Conservation (phyloP, 106 monocot species). For the Hemerocallis citrina region DNA sequence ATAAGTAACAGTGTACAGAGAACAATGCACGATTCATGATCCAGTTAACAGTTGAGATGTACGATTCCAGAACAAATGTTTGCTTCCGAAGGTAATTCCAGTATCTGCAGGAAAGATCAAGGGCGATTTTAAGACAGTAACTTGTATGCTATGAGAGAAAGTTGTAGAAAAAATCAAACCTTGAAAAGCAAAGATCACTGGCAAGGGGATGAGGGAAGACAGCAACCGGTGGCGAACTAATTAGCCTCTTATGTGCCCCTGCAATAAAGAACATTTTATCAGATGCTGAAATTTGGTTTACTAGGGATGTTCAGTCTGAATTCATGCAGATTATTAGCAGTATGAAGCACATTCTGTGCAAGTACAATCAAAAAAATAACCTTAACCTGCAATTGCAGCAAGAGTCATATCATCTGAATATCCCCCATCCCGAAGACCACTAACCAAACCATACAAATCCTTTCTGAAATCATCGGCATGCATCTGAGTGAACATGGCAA, state of each 20-base stretch:
- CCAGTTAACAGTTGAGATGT: slow-evolving; percentile 84
- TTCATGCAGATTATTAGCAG: no score
- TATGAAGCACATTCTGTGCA: not conserved
- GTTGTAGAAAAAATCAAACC: slow-evolving; percentile 25
- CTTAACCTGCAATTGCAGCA: slow-evolving; percentile 92
- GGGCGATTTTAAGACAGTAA: not conserved
- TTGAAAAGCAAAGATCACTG: slow-evolving; percentile 91
- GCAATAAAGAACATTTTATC: not conserved
- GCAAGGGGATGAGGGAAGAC: slow-evolving; percentile 98
- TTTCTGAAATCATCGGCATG: slow-evolving; percentile 96
- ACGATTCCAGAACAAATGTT: slow-evolving; percentile 98
- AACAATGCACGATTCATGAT: slow-evolving; percentile 97
- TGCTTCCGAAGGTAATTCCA: slow-evolving; percentile 99
- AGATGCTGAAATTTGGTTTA: slow-evolving; percentile 1
- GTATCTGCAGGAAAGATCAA: slow-evolving; percentile 50
- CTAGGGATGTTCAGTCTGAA: no score
- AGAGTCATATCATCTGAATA: slow-evolving; percentile 99
- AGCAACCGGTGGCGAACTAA: slow-evolving; percentile 87
- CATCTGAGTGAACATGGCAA: slow-evolving; percentile 55
- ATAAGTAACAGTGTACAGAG: slow-evolving; percentile 78
- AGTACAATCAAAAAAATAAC: not conserved
- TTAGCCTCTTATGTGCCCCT: slow-evolving; percentile 94
- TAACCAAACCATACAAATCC: slow-evolving; percentile 72
- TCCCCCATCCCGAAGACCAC: slow-evolving; percentile 89
- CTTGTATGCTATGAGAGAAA: not conserved